phyloP scores from a whole-genome alignment of 257 asterid species.

The Jacaranda copaia region DNA sequence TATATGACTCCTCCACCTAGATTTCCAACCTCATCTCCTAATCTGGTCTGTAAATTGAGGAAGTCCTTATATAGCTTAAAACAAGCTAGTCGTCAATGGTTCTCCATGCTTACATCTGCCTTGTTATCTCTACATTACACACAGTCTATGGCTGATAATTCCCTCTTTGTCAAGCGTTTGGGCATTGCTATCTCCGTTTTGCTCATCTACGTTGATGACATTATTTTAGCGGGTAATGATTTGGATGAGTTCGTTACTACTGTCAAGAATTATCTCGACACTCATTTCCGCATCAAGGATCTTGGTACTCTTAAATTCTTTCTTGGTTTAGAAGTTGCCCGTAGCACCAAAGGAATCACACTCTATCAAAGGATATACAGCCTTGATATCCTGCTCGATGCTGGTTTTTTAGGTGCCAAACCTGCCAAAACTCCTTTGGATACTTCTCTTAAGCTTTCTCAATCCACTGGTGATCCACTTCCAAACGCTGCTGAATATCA shows the following conservation, averaged over 20 bases:
- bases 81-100: neutral
- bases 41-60: neutral
- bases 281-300: no score
- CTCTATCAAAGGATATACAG: no score
- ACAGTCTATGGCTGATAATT: neutral
- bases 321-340: no score
- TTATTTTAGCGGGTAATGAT: neutral
- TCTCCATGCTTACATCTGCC: neutral
- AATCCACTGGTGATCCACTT: no score
- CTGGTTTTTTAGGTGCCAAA: no score
- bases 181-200: neutral
- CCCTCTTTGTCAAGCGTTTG: neutral
- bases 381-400: no score
- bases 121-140: neutral
- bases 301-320: no score
- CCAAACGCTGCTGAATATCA: no score
- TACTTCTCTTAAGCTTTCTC: no score
- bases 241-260: neutral
- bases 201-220: neutral
- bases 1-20: neutral
- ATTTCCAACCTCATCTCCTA: neutral
- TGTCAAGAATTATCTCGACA: neutral
- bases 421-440: no score
- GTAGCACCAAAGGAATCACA: no score
- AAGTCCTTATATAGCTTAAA: neutral